Evolutionary conservation across 495 filamentous ascomycete genomes (phyloP).

Genomic region (Daldinia bambusicola): DNA sequence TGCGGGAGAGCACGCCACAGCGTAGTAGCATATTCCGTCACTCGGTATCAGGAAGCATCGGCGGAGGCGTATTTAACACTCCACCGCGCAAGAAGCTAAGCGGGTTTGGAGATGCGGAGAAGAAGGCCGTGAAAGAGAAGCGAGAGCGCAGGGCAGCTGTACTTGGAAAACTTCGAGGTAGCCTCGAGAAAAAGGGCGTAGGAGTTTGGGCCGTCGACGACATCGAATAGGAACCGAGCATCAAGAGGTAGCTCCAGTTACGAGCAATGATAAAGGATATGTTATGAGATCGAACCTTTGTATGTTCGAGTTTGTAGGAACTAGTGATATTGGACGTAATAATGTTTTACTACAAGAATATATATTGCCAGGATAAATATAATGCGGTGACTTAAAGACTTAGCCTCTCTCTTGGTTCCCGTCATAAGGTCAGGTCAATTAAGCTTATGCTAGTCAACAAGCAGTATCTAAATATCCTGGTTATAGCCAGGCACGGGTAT

Average conservation of each 20-base stretch:
- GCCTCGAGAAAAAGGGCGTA: conserved; percentile 52
- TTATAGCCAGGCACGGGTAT: not conserved
- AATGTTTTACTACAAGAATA: conserved; percentile 11
- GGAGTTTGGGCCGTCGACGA: conserved; percentile 51
- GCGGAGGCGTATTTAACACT: conserved; percentile 49
- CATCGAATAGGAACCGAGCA: conserved; percentile 34
- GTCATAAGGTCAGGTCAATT: conserved; percentile 3
- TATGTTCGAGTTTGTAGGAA: conserved; percentile 16
- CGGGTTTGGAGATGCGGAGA: conserved; percentile 63
- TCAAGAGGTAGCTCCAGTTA: not conserved
- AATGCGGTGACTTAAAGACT: not conserved
- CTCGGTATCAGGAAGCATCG: conserved; percentile 59
- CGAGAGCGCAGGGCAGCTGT: conserved; percentile 64
- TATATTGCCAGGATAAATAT: not conserved
- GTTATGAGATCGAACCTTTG: not conserved
- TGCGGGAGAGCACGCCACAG: conserved; percentile 54
- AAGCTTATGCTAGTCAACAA: conserved; percentile 18
- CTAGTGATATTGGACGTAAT: conserved; percentile 10
- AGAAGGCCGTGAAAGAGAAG: conserved; percentile 62
- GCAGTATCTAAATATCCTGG: conserved; percentile 18
- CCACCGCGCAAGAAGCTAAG: conserved; percentile 65
- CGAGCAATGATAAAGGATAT: not conserved
- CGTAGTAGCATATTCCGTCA: conserved; percentile 54
- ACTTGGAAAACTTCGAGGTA: conserved; percentile 54
- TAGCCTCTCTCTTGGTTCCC: not conserved